Evolutionary conservation across 352 stramenopile genomes (phyloP).

Genomic region (Globisporangium rhizosaccharum): DNA sequence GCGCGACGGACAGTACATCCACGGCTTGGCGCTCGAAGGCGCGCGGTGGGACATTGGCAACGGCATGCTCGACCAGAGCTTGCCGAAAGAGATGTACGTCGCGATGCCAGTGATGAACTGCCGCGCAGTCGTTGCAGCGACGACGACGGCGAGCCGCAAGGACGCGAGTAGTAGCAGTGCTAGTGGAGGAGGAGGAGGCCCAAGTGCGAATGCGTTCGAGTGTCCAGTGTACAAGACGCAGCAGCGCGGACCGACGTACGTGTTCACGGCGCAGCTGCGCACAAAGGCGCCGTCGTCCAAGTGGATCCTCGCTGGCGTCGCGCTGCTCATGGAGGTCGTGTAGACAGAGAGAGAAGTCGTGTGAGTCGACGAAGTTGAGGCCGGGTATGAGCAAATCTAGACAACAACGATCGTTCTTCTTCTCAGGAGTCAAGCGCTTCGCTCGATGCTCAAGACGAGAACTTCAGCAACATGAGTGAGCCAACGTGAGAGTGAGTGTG

Average conservation of each 20-base stretch:
- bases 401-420: no score
- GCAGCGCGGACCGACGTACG: conserved; percentile 83
- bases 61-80: conserved; percentile 71
- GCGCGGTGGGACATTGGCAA: conserved; percentile 83
- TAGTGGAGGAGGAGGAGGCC: background rate
- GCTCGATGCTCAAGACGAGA: no score
- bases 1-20: conserved; percentile 88
- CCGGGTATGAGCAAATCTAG: no score
- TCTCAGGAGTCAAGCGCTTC: no score
- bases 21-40: conserved; percentile 88
- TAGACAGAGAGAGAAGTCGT: conserved; percentile 14
- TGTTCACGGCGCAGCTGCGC: conserved; percentile 85
- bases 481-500: no score
- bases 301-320: conserved; percentile 88
- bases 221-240: conserved; percentile 92
- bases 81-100: conserved; percentile 90
- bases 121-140: conserved; percentile 48
- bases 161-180: background rate
- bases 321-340: conserved; percentile 87
- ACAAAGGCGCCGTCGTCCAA: conserved; percentile 86
- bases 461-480: no score
- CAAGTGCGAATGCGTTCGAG: conserved; percentile 44
- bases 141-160: conserved; percentile 10
- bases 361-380: no score
- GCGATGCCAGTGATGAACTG: conserved; percentile 90